Percentiles rank a stretch among this genome's conserved stretches.
Evolutionary conservation across 1,284 basidiomycete genomes (phyloP).

Genomic region (Tylopilus orsonianus): DNA sequence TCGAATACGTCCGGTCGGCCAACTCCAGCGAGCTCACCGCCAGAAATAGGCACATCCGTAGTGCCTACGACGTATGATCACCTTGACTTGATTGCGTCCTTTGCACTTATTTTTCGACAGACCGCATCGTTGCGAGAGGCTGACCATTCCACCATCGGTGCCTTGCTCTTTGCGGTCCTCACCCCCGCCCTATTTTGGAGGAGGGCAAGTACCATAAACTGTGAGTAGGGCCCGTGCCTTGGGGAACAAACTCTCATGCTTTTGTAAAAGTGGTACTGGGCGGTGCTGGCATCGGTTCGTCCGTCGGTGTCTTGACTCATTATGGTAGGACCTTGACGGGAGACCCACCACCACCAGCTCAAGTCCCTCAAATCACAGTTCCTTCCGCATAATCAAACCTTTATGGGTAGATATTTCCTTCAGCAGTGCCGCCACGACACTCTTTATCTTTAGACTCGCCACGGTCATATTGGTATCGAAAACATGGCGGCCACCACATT

Average conservation of each 20-base stretch:
- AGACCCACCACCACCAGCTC: conserved; percentile 44
- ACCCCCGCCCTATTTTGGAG: conserved; percentile 71
- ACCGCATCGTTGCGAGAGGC: conserved; percentile 55
- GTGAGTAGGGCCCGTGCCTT: conserved; percentile 39
- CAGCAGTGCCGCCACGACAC: not conserved
- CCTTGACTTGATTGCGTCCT: not conserved
- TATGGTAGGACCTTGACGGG: conserved; percentile 50
- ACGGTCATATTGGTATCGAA: not conserved
- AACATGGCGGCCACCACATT: not conserved
- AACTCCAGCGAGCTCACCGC: conserved; percentile 42
- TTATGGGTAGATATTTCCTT: not conserved
- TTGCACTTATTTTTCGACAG: conserved; percentile 35
- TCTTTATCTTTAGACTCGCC: too few species aligned
- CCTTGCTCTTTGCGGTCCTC: conserved; percentile 57
- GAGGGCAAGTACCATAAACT: conserved; percentile 51
- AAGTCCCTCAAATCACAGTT: conserved; percentile 32
- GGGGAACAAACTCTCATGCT: not conserved
- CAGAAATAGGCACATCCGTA: conserved; percentile 39
- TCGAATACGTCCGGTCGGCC: conserved; percentile 45
- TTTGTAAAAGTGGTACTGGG: conserved; percentile 57
- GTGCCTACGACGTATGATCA: conserved; percentile 55
- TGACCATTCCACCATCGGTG: conserved; percentile 71
- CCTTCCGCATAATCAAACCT: conserved; percentile 7
- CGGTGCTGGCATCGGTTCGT: conserved; percentile 66
- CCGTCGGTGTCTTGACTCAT: conserved; percentile 56